Percentiles rank a stretch among this genome's conserved stretches.
Evolutionary conservation across 2,329 filamentous ascomycete species (phyloP).

Genomic region (Lachnellula subtilissima): DNA sequence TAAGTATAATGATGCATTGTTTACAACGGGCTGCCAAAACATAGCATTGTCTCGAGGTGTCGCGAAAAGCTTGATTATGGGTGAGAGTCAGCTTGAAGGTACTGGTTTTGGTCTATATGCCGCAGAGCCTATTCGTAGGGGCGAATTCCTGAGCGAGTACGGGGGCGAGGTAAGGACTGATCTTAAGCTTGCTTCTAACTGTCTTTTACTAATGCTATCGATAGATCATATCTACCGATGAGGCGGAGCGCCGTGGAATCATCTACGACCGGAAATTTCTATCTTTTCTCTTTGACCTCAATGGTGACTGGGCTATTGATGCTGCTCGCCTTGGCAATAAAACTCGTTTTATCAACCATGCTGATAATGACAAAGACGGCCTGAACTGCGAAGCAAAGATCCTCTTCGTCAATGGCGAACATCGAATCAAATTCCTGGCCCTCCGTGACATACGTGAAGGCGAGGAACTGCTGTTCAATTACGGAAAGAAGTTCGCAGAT

Average conservation of each 20-base stretch:
- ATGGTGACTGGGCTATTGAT: slow-evolving; percentile 53
- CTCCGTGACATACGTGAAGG: slow-evolving; percentile 61
- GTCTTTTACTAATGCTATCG: not conserved
- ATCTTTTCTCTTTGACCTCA: slow-evolving; percentile 50
- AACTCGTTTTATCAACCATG: slow-evolving; percentile 79
- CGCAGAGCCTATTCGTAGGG: slow-evolving; percentile 38
- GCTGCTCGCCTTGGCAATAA: slow-evolving; percentile 74
- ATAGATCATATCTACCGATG: slow-evolving; percentile 49
- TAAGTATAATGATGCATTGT: slow-evolving; percentile 52
- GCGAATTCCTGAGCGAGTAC: slow-evolving; percentile 78
- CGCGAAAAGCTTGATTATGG: slow-evolving; percentile 62
- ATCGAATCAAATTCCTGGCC: slow-evolving; percentile 71
- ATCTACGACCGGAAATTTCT: slow-evolving; percentile 34
- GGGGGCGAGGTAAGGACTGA: slow-evolving; percentile 63
- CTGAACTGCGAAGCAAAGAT: slow-evolving; percentile 63
- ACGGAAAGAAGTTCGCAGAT: slow-evolving; percentile 65
- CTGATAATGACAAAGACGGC: slow-evolving; percentile 54
- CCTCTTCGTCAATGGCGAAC: slow-evolving; percentile 68
- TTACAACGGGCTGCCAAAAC: slow-evolving; percentile 63
- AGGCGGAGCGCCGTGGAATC: slow-evolving; percentile 29
- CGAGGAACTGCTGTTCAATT: slow-evolving; percentile 78
- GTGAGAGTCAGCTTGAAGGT: slow-evolving; percentile 61
- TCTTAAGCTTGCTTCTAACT: not conserved
- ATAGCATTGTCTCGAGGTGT: slow-evolving; percentile 65
- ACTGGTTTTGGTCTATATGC: slow-evolving; percentile 74